A percentile compares a stretch with the other conserved stretches of the same genome.
Evolutionary conservation across 306 rosid species (phyloP).

Genomic region (Leucaena leucocephala): DNA sequence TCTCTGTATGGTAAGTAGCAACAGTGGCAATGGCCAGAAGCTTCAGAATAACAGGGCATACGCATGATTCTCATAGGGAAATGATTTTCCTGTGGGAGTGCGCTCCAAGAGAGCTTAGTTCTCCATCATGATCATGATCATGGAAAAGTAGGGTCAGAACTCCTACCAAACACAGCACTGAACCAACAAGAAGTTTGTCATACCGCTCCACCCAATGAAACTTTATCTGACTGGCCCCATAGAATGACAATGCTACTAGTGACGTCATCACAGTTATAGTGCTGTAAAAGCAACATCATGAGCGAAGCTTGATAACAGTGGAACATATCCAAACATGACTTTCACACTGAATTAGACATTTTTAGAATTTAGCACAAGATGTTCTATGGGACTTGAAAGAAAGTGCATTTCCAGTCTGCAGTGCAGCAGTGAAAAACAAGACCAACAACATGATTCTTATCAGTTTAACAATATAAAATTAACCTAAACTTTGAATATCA

Average conservation of each 20-base stretch:
- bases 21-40: slow-evolving; percentile 15
- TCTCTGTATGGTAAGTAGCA: not conserved
- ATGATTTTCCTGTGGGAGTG: slow-evolving; percentile 74
- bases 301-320: slow-evolving; percentile 19
- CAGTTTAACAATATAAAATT: not conserved
- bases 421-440: slow-evolving; percentile 22
- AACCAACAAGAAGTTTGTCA: slow-evolving; percentile 94
- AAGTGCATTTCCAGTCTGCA: slow-evolving; percentile 6
- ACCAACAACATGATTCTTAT: slow-evolving; percentile 10
- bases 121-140: slow-evolving; percentile 69
- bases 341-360: slow-evolving; percentile 27
- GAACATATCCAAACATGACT: slow-evolving; percentile 30
- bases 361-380: slow-evolving; percentile 33
- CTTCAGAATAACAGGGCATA: slow-evolving; percentile 29
- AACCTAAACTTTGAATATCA: slow-evolving; percentile 1
- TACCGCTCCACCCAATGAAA: slow-evolving; percentile 98
- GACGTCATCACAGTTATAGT: slow-evolving; percentile 98
- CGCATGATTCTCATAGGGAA: slow-evolving; percentile 44
- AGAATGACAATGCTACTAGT: slow-evolving; percentile 88
- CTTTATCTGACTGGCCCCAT: slow-evolving; percentile 96
- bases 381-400: slow-evolving; percentile 13
- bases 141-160: slow-evolving; percentile 78
- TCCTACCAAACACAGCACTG: slow-evolving; percentile 86
- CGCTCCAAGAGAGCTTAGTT: slow-evolving; percentile 54
- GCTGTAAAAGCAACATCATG: slow-evolving; percentile 56